A percentile compares a stretch with the other conserved stretches of the same genome.
phyloP scores from a whole-genome alignment of 73 alveolate species.

The Paramecium caudatum region DNA sequence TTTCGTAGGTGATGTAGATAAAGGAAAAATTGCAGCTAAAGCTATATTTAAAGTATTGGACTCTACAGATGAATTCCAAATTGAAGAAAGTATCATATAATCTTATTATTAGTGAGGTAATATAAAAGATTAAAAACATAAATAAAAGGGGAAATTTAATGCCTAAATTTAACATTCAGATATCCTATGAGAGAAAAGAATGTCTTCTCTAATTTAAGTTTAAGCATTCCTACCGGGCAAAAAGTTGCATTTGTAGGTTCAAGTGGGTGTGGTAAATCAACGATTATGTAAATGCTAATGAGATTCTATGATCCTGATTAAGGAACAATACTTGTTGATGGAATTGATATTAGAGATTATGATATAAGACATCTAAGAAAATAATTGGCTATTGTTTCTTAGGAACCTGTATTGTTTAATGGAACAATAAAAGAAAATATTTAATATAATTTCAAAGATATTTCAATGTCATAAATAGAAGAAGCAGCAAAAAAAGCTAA shows the following conservation, averaged over 20 bases:
- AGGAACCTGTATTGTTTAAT: slow-evolving; percentile 94
- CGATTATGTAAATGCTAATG: slow-evolving; percentile 91
- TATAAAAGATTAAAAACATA: background rate
- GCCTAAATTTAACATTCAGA: slow-evolving; percentile 89
- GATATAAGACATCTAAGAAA: slow-evolving; percentile 82
- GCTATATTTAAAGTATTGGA: slow-evolving; percentile 75
- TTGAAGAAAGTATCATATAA: slow-evolving; percentile 5
- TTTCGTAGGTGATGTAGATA: slow-evolving; percentile 87
- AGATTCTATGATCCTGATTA: slow-evolving; percentile 91
- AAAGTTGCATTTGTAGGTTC: slow-evolving; percentile 92
- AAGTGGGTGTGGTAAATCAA: slow-evolving; percentile 96
- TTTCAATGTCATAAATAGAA: slow-evolving; percentile 83
- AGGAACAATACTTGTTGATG: slow-evolving; percentile 90
- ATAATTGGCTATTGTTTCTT: slow-evolving; percentile 91
- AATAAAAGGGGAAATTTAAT: slow-evolving; percentile 90
- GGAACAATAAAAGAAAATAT: slow-evolving; percentile 88
- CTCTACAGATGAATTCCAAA: slow-evolving; percentile 73
- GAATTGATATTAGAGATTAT: slow-evolving; percentile 78
- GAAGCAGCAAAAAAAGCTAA: slow-evolving; percentile 89
- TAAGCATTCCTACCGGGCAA: slow-evolving; percentile 83
- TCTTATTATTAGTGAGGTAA: background rate
- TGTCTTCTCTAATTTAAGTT: slow-evolving; percentile 78
- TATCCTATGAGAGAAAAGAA: slow-evolving; percentile 84
- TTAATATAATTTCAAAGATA: slow-evolving; percentile 83
- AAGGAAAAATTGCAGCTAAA: slow-evolving; percentile 75